These are phyloP conservation scores for Rhododendron vialii DNA, from an alignment of 148 eudicot genomes.

Conservation along the genomic window DNA sequence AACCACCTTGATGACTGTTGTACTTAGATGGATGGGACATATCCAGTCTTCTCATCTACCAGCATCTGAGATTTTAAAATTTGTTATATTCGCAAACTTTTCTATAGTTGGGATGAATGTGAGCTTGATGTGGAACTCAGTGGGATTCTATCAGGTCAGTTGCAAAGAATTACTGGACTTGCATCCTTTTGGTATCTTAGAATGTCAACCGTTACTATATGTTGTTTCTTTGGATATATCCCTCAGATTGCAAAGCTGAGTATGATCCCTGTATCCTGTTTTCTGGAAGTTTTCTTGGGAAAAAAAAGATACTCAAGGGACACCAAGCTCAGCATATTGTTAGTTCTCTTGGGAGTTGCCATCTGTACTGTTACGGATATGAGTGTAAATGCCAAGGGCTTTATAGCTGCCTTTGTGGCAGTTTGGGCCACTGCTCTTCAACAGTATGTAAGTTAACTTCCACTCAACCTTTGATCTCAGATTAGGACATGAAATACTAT, in stretches of 20 bases:
- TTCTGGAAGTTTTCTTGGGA: conserved; percentile 76
- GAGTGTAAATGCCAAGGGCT: conserved; percentile 87
- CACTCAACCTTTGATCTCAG: background rate
- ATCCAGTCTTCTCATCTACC: conserved; percentile 92
- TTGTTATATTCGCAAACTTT: conserved; percentile 82
- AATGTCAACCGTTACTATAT: background rate
- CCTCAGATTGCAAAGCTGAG: conserved; percentile 89
- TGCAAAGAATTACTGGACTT: background rate
- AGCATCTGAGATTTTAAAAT: conserved; percentile 58
- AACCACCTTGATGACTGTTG: conserved; percentile 81
- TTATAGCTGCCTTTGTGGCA: conserved; percentile 78
- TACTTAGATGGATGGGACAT: conserved; percentile 81
- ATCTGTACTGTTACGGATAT: conserved; percentile 94
- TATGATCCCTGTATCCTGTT: conserved; percentile 92
- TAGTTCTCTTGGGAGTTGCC: conserved; percentile 86
- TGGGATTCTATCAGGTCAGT: conserved; percentile 93
- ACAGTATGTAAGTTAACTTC: conserved; percentile 70
- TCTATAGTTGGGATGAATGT: conserved; percentile 98
- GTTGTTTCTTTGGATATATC: conserved; percentile 8
- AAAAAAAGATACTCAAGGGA: conserved; percentile 82
- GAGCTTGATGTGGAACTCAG: conserved; percentile 96
- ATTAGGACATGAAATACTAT: background rate
- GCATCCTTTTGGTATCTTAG: background rate
- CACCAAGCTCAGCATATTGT: conserved; percentile 80
- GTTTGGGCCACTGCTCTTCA: conserved; percentile 90